Evolutionary conservation across 192 early-diverging fungal genomes (phyloP).

Genomic region (Neocallimastix lanati): DNA sequence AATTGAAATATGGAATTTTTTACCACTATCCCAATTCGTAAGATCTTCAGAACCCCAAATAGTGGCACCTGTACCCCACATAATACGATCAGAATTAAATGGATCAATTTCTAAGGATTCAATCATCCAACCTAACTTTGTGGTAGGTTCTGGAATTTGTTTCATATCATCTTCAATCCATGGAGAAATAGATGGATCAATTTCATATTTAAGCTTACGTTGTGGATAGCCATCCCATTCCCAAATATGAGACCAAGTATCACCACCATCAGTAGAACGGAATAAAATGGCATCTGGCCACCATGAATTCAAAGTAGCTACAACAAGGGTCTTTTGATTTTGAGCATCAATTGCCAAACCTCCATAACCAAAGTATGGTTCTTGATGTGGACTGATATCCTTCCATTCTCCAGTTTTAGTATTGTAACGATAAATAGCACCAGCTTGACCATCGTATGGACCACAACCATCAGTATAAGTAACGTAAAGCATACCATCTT

Average conservation of each 20-base stretch:
- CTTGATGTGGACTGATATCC: constrained; percentile 2
- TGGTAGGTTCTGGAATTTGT: not conserved
- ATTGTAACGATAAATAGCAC: constrained; percentile 13
- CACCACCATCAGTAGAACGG: constrained; percentile 9
- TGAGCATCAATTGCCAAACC: constrained; percentile 8
- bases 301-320: constrained; percentile 8
- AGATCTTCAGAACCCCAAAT: constrained; percentile 3
- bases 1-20: not conserved
- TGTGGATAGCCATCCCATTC: not conserved
- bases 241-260: constrained; percentile 7
- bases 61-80: constrained; percentile 3
- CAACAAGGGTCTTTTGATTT: constrained; percentile 7
- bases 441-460: constrained; percentile 8
- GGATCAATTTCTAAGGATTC: constrained; percentile 2
- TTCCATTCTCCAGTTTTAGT: constrained; percentile 8
- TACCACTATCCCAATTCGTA: constrained; percentile 1
- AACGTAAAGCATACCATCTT: not conserved
- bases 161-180: constrained; percentile 1
- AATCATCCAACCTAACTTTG: constrained; percentile 4
- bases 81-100: constrained; percentile 2
- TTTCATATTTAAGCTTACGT: not conserved
- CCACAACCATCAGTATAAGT: constrained; percentile 2
- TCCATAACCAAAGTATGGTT: constrained; percentile 12
- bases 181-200: not conserved
- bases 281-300: constrained; percentile 9